Conservation (phyloP, 2,329 filamentous ascomycete genomes). For the Dactylellina leptospora region DNA sequence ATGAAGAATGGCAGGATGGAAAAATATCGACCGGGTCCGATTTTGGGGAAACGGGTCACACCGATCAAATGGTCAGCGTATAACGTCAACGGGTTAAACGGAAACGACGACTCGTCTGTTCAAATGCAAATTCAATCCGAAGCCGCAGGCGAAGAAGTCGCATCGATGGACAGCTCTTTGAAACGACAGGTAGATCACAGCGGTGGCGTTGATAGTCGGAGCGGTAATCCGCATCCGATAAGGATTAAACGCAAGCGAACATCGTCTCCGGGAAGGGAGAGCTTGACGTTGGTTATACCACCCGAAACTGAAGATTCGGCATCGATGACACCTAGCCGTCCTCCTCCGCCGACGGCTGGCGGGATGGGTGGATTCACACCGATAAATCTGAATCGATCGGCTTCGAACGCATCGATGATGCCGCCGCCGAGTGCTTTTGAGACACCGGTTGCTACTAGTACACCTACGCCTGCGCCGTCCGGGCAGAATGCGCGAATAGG, state of each 20-base stretch:
- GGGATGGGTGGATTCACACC: conserved; percentile 31
- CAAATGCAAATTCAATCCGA: conserved; percentile 4
- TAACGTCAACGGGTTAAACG: conserved; percentile 5
- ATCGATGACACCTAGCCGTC: background rate
- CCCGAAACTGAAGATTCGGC: conserved; percentile 3
- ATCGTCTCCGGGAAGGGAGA: conserved; percentile 20
- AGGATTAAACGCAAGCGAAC: conserved; percentile 34
- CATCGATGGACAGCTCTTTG: background rate
- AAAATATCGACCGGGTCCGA: conserved; percentile 32
- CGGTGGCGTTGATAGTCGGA: background rate
- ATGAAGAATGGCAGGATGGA: conserved; percentile 26
- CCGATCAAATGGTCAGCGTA: conserved; percentile 31
- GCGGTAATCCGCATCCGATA: conserved; percentile 15
- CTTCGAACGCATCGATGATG: conserved; percentile 7
- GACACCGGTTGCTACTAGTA: background rate
- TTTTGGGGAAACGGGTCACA: conserved; percentile 29
- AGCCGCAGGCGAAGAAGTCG: background rate
- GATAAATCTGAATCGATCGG: conserved; percentile 33
- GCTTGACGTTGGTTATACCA: conserved; percentile 28
- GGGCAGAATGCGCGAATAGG: background rate
- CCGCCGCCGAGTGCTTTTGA: background rate
- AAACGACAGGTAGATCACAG: conserved; percentile 20
- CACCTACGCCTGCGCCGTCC: background rate
- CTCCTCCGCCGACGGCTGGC: background rate
- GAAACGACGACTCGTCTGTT: conserved; percentile 2